Conservation (phyloP, 164 flowering plant species). For the Magnolia officinalis region DNA sequence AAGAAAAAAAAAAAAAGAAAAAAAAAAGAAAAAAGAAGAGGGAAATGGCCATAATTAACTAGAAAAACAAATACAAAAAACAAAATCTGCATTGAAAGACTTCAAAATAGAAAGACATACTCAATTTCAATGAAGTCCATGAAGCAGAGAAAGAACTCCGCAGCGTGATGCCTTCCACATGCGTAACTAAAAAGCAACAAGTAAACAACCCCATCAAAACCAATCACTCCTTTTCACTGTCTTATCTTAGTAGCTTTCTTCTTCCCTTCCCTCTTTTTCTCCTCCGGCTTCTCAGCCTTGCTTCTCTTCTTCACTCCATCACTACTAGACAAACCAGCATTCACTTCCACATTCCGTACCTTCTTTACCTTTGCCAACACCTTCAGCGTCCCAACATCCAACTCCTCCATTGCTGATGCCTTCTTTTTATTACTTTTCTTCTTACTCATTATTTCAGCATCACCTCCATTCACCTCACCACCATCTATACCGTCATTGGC, state of each 20-base stretch:
- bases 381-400: constrained; percentile 2
- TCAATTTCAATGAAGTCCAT: constrained; percentile 5
- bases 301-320: constrained; percentile 16
- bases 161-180: not conserved
- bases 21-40: too few species aligned
- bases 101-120: constrained; percentile 8
- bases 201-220: not conserved
- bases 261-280: constrained; percentile 21
- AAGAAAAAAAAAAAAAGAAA: not conserved
- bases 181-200: not conserved
- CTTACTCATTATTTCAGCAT: constrained; percentile 14
- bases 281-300: constrained; percentile 15
- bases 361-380: constrained; percentile 18
- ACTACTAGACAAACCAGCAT: not conserved
- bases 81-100: constrained; percentile 9
- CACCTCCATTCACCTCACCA: not conserved
- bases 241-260: constrained; percentile 21
- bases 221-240: not conserved
- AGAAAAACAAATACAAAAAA: constrained; percentile 6
- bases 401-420: constrained; percentile 5
- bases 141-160: not conserved
- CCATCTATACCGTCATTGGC: not conserved
- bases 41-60: not conserved
- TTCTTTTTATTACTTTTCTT: constrained; percentile 21
- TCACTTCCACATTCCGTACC: constrained; percentile 2